Percentiles rank a stretch among this genome's conserved stretches.
Evolutionary conservation across 2,329 filamentous ascomycete species (phyloP).

Genomic region (Clonostachys rosea): DNA sequence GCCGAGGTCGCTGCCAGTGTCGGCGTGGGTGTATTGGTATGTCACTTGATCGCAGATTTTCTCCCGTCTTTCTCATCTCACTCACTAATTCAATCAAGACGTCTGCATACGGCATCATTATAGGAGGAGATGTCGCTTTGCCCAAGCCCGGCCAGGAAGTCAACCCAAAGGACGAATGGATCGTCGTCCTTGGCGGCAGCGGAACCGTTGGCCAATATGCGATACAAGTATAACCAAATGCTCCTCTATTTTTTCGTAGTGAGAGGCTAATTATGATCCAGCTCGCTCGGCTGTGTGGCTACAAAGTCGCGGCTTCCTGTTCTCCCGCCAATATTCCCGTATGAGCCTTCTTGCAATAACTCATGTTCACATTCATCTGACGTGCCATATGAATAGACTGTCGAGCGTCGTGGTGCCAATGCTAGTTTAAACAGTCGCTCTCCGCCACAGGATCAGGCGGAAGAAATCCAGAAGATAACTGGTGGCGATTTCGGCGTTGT

Average conservation of each 20-base stretch:
- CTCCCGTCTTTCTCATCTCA: background rate
- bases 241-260: background rate
- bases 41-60: background rate
- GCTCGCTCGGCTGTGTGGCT: constrained; percentile 25
- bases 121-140: constrained; percentile 15
- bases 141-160: constrained; percentile 8
- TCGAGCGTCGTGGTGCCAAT: constrained; percentile 18
- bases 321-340: constrained; percentile 19
- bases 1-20: constrained; percentile 23
- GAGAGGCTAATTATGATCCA: constrained; percentile 6
- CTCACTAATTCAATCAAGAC: constrained; percentile 15
- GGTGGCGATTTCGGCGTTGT: constrained; percentile 22
- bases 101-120: constrained; percentile 21
- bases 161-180: constrained; percentile 21
- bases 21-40: constrained; percentile 25
- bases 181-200: constrained; percentile 25
- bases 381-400: constrained; percentile 9
- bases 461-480: constrained; percentile 20
- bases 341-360: background rate
- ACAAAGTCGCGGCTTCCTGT: constrained; percentile 27
- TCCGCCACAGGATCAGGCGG: constrained; percentile 18
- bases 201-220: constrained; percentile 26
- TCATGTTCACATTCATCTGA: background rate
- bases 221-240: constrained; percentile 13
- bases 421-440: constrained; percentile 22